phyloP scores from a whole-genome alignment of 2,329 filamentous ascomycete genomes.

The Fusarium graminum region DNA sequence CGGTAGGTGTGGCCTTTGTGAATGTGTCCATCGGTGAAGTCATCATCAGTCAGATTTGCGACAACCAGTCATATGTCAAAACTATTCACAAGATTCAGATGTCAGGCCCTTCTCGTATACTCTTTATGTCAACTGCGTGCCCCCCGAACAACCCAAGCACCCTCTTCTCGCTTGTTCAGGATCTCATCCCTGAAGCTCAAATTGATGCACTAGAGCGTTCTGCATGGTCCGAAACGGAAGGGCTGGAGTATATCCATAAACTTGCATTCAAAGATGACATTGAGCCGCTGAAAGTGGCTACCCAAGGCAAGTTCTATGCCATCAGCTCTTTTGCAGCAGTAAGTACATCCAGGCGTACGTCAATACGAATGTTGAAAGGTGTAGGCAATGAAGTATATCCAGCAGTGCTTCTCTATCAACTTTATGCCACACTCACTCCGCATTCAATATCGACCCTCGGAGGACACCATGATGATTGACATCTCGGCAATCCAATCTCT shows the following conservation, averaged over 20 bases:
- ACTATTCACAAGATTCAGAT: conserved; percentile 89
- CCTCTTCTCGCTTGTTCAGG: conserved; percentile 78
- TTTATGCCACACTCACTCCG: conserved; percentile 86
- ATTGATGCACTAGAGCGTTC: conserved; percentile 74
- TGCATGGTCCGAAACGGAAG: conserved; percentile 84
- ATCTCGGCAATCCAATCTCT: conserved; percentile 87
- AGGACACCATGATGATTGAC: conserved; percentile 97
- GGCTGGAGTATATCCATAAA: conserved; percentile 81
- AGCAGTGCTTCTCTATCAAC: conserved; percentile 74
- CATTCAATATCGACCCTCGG: conserved; percentile 87
- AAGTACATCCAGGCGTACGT: conserved; percentile 51
- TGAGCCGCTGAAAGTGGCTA: conserved; percentile 82
- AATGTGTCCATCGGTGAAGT: conserved; percentile 88
- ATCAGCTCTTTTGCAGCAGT: conserved; percentile 89
- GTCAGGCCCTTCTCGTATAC: conserved; percentile 81
- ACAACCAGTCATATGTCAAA: conserved; percentile 90
- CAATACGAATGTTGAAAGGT: background rate
- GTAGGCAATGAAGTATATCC: conserved; percentile 85
- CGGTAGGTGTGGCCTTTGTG: conserved; percentile 87
- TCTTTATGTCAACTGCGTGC: conserved; percentile 80
- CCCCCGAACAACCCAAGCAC: conserved; percentile 77
- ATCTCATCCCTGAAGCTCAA: conserved; percentile 57
- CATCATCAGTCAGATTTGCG: conserved; percentile 89
- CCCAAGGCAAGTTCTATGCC: conserved; percentile 87
- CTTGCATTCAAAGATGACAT: conserved; percentile 85